Base-by-base conservation (phyloP, 1,284 basidiomycete species). In the Ustilago loliicola region DNA sequence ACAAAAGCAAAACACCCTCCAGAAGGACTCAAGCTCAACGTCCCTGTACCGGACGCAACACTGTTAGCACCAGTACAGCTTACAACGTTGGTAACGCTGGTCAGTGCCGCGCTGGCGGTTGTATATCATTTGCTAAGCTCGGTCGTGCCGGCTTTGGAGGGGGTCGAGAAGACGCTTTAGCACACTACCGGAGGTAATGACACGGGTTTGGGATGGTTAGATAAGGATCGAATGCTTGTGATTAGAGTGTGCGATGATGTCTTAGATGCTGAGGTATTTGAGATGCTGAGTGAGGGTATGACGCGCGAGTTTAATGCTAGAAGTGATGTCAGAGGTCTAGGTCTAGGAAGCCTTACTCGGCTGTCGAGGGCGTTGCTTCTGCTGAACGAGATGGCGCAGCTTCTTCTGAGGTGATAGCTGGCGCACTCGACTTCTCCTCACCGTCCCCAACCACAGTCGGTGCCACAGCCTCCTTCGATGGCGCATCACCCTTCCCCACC, bases 91-190 rank as follows among this genome's bases (percentile, higher is more conserved):
- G 17, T 21, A 9, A 61, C 58, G 5, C 50, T 71, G 2, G 25
- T 66, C 1, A 42, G 4, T 2, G 54, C 58, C 1, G 53, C 42
- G 1, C 0, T 47, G 21, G 50, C 5, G 9, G 54, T 71, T 15
- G 50, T 61, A 21, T 57, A 40, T 15, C 42, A 58, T 21, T 38
- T 71, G 58, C 11, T 61, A 36, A 21, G 8, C 1, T 63, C 47
- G 11, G 55, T 66, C 15, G 11, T 71, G 11, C 58, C 59, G n/a
- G 1, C 25, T 19, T 21, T 71, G 45, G 54, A 71, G 25, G 34
- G 7, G 17, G 62, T 54, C 8, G 68, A 71, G 42, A 61, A 57
- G 29, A 10, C 5, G 42, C 8, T 58, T 23, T 63, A 62, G 51
- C 48, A 42, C 17, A 34, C n/a, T 6, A 10, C n/a, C n/a, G 32